Conservation (phyloP, 164 flowering plant genomes). For the Chimonanthus praecox region DNA sequence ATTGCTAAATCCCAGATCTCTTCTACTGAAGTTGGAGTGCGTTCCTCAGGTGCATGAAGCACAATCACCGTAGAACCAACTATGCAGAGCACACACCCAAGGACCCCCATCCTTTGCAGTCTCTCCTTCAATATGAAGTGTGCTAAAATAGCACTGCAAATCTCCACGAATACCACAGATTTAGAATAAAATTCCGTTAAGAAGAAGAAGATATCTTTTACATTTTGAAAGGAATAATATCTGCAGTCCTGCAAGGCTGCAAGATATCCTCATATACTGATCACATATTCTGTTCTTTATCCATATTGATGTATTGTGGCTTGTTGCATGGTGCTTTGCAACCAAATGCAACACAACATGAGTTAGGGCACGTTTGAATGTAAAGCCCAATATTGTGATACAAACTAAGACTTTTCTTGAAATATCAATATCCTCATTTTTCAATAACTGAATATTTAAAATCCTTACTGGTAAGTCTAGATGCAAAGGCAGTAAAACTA, state of each 20-base stretch:
- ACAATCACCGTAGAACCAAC: constrained; percentile 87
- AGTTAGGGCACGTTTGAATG: not conserved
- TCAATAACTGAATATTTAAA: too few relatives aligned
- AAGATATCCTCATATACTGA: too few relatives aligned
- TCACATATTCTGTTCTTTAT: not conserved
- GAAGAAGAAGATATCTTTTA: too few relatives aligned
- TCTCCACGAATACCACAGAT: not conserved
- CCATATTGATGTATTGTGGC: not conserved
- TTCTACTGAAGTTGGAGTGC: constrained; percentile 49
- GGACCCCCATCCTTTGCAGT: constrained; percentile 67
- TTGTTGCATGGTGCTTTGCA: not conserved
- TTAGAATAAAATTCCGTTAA: not conserved
- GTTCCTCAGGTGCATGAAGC: constrained; percentile 85
- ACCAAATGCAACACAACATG: not conserved
- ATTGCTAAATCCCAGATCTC: constrained; percentile 86
- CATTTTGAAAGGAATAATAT: not conserved
- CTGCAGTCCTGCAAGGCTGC: not conserved
- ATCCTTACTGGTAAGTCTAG: too few relatives aligned
- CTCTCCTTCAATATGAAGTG: constrained; percentile 76
- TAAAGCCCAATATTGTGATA: not conserved
- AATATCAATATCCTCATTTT: too few relatives aligned
- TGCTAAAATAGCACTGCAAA: constrained; percentile 80
- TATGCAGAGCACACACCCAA: constrained; percentile 79
- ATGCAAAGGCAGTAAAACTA: too few relatives aligned
- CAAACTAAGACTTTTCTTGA: too few relatives aligned